Base-by-base conservation (phyloP, 2,329 filamentous ascomycete species). In the Arachnomyces sp. region DNA sequence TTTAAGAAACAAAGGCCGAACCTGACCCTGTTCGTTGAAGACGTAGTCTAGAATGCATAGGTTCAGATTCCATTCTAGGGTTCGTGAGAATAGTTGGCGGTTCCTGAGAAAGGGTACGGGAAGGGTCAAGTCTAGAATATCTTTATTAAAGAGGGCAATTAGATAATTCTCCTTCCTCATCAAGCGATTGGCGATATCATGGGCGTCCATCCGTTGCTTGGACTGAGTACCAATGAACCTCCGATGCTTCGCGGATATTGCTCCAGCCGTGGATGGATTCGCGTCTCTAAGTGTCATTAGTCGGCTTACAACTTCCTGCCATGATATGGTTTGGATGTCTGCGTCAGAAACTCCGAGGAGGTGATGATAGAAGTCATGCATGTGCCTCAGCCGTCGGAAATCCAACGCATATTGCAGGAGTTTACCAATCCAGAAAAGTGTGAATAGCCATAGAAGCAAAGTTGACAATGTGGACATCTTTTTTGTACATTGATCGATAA, bases 91-190 rank as follows among this genome's bases (percentile, higher is more conserved):
- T 39, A 95, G 72, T 48, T 90, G 86, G 15, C 84, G 78, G 32
- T 80, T 80, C 30, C 81, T 77, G 2, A 95, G 55, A 47, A 95
- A 89, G 0, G 92, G 92, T 2, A 98, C 64, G 2, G 87, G 86
- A 2, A 95, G 74, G 0, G 85, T 88, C 34, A 96, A 71, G 56
- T 98, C 82, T 31, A 98, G 65, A 29, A 96, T 78, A 45, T 96
- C 92, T 62, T 98, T 96, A 70, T 98, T 98, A 67, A 96, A 87
- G 54, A 98, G 73, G 3, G 92, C 92, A 53, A 98, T 95, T 47
- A 95, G 77, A 54, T 95, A 98, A 56, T 98, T 98, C 47, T 95
- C 90, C 56, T 86, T 84, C 44, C 92, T 82, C 92, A 98, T 96
- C 34, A 98, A 67, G 25, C 92, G 80, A 57, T 96, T 98, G 5